These are phyloP conservation scores for Lentinus tigrinus DNA, from an alignment of 768 basidiomycete species.

Conservation along the genomic window DNA sequence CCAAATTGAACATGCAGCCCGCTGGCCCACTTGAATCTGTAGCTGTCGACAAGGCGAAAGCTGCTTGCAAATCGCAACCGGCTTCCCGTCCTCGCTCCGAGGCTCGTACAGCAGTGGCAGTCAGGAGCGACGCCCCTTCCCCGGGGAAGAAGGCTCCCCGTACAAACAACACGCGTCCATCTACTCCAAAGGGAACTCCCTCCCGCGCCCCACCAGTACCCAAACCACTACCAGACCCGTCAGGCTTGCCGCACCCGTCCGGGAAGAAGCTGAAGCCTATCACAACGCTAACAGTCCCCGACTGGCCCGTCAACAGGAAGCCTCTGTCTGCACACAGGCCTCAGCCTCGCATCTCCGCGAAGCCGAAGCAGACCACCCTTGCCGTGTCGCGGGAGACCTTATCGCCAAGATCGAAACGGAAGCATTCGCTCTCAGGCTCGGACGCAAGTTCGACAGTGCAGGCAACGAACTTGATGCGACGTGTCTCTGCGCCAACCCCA, in stretches of 20 bases:
- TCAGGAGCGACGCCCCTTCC: too few relatives aligned
- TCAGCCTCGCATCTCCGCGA: not conserved
- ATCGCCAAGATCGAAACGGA: not conserved
- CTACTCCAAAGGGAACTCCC: too few relatives aligned
- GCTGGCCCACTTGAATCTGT: too few relatives aligned
- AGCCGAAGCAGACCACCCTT: conserved; percentile 5
- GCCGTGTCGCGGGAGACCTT: not conserved
- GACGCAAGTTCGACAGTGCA: not conserved
- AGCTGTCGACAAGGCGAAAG: too few relatives aligned
- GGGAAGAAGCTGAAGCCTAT: conserved; percentile 17
- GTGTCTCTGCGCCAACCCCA: not conserved
- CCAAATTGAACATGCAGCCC: too few relatives aligned
- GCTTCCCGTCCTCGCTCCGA: too few relatives aligned
- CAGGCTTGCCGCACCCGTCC: not conserved
- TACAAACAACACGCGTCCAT: too few relatives aligned
- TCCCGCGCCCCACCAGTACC: not conserved
- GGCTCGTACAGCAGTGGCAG: too few relatives aligned
- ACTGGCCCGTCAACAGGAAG: conserved; percentile 8
- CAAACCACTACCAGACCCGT: not conserved
- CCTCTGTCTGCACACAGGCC: conserved; percentile 10
- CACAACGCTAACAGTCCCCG: conserved; percentile 4
- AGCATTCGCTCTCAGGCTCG: not conserved
- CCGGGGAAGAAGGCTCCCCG: too few relatives aligned
- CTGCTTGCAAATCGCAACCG: too few relatives aligned
- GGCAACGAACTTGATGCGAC: not conserved